These are phyloP conservation scores for Mortierella sp. DNA, from an alignment of 371 early-diverging fungal genomes.

Conservation along the genomic window DNA sequence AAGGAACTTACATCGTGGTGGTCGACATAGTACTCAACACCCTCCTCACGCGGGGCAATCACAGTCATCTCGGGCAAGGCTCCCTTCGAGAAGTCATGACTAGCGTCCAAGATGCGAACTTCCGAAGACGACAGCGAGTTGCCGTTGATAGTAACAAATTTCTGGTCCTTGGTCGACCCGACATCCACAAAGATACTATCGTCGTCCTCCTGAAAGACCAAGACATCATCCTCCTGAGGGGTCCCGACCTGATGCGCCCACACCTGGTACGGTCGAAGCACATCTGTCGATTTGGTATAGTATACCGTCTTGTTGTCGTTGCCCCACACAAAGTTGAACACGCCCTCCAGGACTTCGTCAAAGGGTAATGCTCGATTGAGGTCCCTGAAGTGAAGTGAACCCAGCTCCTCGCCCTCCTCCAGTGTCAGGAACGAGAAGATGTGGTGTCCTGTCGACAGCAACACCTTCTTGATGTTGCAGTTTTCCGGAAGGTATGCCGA, in stretches of 20 bases:
- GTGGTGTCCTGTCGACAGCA: constrained; percentile 70
- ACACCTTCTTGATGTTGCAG: constrained; percentile 71
- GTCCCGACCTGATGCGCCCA: constrained; percentile 72
- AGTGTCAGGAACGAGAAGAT: constrained; percentile 73
- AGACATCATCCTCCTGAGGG: constrained; percentile 66
- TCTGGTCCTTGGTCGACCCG: constrained; percentile 83
- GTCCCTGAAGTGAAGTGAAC: constrained; percentile 73
- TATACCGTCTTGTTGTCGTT: constrained; percentile 69
- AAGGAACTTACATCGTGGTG: constrained; percentile 74
- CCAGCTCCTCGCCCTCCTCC: constrained; percentile 74
- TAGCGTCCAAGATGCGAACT: constrained; percentile 69
- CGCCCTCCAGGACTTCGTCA: constrained; percentile 72
- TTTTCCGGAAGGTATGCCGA: constrained; percentile 66
- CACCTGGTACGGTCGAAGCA: constrained; percentile 78
- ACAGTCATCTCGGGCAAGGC: constrained; percentile 58
- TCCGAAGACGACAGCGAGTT: constrained; percentile 84
- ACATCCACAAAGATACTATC: constrained; percentile 85
- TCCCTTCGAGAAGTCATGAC: constrained; percentile 59
- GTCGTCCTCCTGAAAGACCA: constrained; percentile 78
- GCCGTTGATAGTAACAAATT: constrained; percentile 80
- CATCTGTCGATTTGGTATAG: constrained; percentile 81
- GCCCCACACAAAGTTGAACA: constrained; percentile 90
- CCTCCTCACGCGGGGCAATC: constrained; percentile 70
- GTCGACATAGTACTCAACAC: constrained; percentile 85
- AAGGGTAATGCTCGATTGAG: constrained; percentile 55